Evolutionary conservation across 2,329 filamentous ascomycete species (phyloP).

Genomic region (Colletotrichum orchidophilum): DNA sequence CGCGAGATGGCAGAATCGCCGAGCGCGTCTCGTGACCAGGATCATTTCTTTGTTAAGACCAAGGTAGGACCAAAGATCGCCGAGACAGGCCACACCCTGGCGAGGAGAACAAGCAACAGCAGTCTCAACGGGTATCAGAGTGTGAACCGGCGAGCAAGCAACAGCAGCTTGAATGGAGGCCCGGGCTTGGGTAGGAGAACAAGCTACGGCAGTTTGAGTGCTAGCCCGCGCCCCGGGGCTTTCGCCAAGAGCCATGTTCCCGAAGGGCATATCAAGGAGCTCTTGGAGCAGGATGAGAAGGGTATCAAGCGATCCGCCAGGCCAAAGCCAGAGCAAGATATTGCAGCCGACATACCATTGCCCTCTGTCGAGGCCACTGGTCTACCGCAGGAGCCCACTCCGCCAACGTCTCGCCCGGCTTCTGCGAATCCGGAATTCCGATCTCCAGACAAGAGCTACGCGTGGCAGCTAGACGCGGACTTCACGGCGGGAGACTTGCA

Average conservation of each 20-base stretch:
- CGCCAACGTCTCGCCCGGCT: conserved; percentile 36
- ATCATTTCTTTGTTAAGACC: conserved; percentile 47
- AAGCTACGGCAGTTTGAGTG: conserved; percentile 35
- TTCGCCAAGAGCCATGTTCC: conserved; percentile 35
- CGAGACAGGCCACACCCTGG: conserved; percentile 44
- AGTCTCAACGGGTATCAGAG: conserved; percentile 39
- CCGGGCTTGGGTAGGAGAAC: conserved; percentile 18
- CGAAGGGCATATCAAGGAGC: conserved; percentile 36
- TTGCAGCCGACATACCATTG: conserved; percentile 42
- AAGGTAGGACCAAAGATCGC: conserved; percentile 47
- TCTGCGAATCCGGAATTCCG: conserved; percentile 33
- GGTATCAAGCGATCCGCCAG: conserved; percentile 17
- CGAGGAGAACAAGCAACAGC: conserved; percentile 47
- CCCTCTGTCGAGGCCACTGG: conserved; percentile 44
- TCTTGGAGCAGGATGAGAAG: conserved; percentile 34
- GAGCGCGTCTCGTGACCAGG: conserved; percentile 36
- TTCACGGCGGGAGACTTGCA: conserved; percentile 67
- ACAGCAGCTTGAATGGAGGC: conserved; percentile 33
- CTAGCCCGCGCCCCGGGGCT: conserved; percentile 20
- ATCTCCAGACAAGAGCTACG: conserved; percentile 62
- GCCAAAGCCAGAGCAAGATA: background rate
- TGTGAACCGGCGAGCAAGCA: conserved; percentile 29
- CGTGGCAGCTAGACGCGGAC: conserved; percentile 66
- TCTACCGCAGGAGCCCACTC: conserved; percentile 27
- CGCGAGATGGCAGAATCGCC: conserved; percentile 32